Percentiles rank a stretch among this genome's conserved stretches.
phyloP scores from a whole-genome alignment of 2,329 filamentous ascomycete species.

The Penicillium sp. region DNA sequence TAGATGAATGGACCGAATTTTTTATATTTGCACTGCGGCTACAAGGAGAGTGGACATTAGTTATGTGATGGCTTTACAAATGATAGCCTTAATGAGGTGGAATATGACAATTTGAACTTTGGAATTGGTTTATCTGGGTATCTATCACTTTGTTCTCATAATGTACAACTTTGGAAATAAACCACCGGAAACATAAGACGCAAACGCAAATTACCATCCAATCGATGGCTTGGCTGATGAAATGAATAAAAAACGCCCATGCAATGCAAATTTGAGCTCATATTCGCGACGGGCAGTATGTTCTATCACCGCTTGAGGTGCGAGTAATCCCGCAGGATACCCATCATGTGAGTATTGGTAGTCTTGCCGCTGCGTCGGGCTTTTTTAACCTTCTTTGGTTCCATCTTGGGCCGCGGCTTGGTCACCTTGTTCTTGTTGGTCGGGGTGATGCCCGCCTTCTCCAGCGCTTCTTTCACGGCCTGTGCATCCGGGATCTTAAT shows the following conservation, averaged over 20 bases:
- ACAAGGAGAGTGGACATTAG: neutral
- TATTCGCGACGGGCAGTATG: neutral
- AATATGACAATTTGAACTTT: neutral
- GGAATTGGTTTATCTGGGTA: slow-evolving; percentile 22
- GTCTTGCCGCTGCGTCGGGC: slow-evolving; percentile 75
- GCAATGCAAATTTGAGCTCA: neutral
- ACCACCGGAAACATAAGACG: neutral
- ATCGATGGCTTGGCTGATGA: neutral
- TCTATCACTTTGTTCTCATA: slow-evolving; percentile 23
- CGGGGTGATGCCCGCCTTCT: slow-evolving; percentile 78
- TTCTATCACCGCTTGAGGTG: slow-evolving; percentile 46
- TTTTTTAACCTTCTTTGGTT: slow-evolving; percentile 76
- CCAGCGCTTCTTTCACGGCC: slow-evolving; percentile 76
- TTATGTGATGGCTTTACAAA: neutral
- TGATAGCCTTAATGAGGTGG: neutral
- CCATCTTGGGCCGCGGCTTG: slow-evolving; percentile 58
- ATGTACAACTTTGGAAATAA: slow-evolving; percentile 16
- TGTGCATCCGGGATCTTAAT: slow-evolving; percentile 75
- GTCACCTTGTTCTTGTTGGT: slow-evolving; percentile 77
- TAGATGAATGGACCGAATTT: slow-evolving; percentile 13
- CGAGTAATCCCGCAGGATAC: slow-evolving; percentile 76
- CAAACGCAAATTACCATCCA: neutral
- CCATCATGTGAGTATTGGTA: slow-evolving; percentile 85
- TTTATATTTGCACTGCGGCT: neutral
- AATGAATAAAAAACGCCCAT: slow-evolving; percentile 19